These are phyloP conservation scores for Nymphaea colorata DNA, from an alignment of 164 flowering plant species.

Conservation along the genomic window DNA sequence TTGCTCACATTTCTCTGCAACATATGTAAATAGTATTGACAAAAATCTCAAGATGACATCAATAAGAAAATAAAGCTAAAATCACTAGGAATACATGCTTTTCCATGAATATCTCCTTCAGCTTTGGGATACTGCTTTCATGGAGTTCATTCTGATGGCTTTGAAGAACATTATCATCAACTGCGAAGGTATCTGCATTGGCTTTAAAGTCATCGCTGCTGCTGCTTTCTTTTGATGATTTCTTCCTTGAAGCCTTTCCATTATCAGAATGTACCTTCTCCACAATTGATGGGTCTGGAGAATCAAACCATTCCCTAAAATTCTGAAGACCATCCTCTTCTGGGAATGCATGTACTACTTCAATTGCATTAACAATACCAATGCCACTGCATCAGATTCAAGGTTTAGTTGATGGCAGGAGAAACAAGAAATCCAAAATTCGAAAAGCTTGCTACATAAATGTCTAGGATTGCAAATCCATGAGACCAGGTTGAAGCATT, in stretches of 20 bases:
- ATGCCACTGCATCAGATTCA: conserved; percentile 23
- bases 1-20: conserved; percentile 93
- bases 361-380: conserved; percentile 97
- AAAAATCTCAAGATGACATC: not conserved
- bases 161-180: conserved; percentile 6
- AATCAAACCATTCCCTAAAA: conserved; percentile 94
- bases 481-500: no score
- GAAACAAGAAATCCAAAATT: no score
- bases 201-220: conserved; percentile 9
- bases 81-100: conserved; percentile 46
- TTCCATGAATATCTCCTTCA: conserved; percentile 65
- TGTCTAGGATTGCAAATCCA: no score
- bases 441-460: no score
- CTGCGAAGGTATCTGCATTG: conserved; percentile 9
- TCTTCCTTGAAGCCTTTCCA: conserved; percentile 31
- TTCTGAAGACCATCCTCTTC: conserved; percentile 83
- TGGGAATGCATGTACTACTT: conserved; percentile 90
- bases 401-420: no score
- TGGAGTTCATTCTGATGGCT: conserved; percentile 16
- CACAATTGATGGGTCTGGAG: conserved; percentile 86
- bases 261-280: conserved; percentile 31
- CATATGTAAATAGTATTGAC: not conserved
- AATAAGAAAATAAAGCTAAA: not conserved
- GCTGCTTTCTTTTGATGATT: conserved; percentile 24
- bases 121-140: conserved; percentile 17